Base-by-base conservation (phyloP, 331 rosid species). In the Acacia pycnantha region DNA sequence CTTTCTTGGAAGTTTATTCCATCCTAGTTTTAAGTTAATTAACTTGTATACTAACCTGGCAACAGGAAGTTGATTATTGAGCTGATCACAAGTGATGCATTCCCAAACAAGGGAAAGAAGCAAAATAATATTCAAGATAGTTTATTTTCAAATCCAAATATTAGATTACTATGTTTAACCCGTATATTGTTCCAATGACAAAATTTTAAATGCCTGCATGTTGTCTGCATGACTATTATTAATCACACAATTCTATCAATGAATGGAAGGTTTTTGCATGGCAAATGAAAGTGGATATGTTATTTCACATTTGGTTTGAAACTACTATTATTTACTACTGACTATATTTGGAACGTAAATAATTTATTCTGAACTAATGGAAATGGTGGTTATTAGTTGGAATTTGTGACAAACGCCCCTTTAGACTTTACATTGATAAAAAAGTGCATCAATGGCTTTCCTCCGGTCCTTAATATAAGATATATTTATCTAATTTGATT, bases 1-100 rank as follows among this genome's bases (percentile, higher is more conserved):
- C 59, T 78, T 70, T 71, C 73, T 56, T 43, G 79, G 70, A 48
- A 65, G 78, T 73, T 50, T 77, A 18, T 50, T 7, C 47, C 33
- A 19, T 74, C 69, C 65, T 79, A 31, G 6, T 70, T 74, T 72
- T 18, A 21, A 53, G 78, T 78, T 73, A 65, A 21, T 46, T 50
- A 74, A 74, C 66, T 44, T 68, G 21, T 73, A 37, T 11, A 18
- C 74, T 44, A 40, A 61, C 78, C 24, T 27, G 11, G 43, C 43
- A 26, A n/a, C 16, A 41, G 31, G 18, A 47, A 12, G 51, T 47
- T 47, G 21, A 70, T 70, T 22, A 5, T 70, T 41, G 33, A 43
- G 6, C 15, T 70, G n/a, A 24, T 46, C 75, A 26, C 31, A 71
- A 47, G 15, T 47, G 59, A 46, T 47, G 24, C 40, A 13, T 46